phyloP scores from a whole-genome alignment of 768 basidiomycete species.

The Pilatotrama ljubarskyi region DNA sequence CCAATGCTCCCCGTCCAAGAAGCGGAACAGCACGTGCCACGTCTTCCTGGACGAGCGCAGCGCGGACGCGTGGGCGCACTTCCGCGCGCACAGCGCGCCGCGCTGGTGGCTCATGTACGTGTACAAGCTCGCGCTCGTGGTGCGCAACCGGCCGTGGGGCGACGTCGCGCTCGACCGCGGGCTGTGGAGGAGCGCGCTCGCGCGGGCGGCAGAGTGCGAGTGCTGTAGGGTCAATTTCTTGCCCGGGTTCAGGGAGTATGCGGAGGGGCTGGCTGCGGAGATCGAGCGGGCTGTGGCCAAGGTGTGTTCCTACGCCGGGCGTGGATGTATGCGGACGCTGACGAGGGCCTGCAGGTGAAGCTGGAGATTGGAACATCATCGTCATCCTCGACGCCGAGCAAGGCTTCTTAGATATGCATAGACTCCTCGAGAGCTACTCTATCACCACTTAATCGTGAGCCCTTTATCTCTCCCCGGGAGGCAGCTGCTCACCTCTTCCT shows the following conservation, averaged over 20 bases:
- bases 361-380: not conserved
- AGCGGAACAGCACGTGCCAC: slow-evolving; percentile 8
- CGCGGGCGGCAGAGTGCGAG: slow-evolving; percentile 14
- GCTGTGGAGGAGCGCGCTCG: slow-evolving; percentile 14
- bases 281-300: slow-evolving; percentile 6
- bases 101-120: slow-evolving; percentile 22
- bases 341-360: not conserved
- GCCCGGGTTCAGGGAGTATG: slow-evolving; percentile 15
- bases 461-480: not conserved
- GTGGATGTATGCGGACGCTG: not conserved
- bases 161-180: slow-evolving; percentile 16
- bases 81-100: slow-evolving; percentile 12
- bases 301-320: not conserved
- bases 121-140: slow-evolving; percentile 13
- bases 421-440: not conserved
- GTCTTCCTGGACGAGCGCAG: slow-evolving; percentile 16
- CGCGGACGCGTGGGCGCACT: slow-evolving; percentile 18
- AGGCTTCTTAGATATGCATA: not conserved
- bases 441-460: not conserved
- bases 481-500: not conserved
- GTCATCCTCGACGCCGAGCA: no score
- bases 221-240: slow-evolving; percentile 15
- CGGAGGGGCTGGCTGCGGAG: slow-evolving; percentile 5
- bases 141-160: slow-evolving; percentile 16
- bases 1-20: not conserved